Percentiles rank a stretch among this genome's conserved stretches.
Evolutionary conservation across 192 early-diverging fungal species (phyloP).

Genomic region (Coemansia biformis): DNA sequence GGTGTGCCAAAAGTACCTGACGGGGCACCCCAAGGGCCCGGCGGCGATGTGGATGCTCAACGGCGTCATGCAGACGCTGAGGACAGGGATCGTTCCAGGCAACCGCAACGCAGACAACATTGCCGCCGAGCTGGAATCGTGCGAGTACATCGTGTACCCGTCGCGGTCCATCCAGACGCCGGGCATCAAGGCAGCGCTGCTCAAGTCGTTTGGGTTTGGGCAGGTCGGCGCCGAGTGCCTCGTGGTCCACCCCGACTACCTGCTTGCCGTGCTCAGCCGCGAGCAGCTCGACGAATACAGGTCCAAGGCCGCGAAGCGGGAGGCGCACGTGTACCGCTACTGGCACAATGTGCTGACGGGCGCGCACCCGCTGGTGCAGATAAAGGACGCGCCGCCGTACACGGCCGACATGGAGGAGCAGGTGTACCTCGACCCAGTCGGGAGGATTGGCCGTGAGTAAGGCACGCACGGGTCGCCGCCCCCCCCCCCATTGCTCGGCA

Average conservation of each 20-base stretch:
- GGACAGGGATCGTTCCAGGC: slow-evolving; percentile 82
- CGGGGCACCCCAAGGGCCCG: slow-evolving; percentile 90
- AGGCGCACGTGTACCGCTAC: slow-evolving; percentile 77
- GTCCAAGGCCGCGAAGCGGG: slow-evolving; percentile 56
- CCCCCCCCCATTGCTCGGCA: too few species aligned
- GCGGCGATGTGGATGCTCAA: slow-evolving; percentile 96
- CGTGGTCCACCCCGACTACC: slow-evolving; percentile 81
- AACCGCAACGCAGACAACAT: slow-evolving; percentile 69
- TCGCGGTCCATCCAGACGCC: slow-evolving; percentile 82
- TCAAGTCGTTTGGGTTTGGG: slow-evolving; percentile 94
- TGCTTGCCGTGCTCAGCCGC: slow-evolving; percentile 67
- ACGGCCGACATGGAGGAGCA: slow-evolving; percentile 64
- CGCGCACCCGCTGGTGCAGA: slow-evolving; percentile 73
- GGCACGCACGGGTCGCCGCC: too few species aligned
- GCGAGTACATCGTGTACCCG: slow-evolving; percentile 79
- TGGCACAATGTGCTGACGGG: slow-evolving; percentile 84
- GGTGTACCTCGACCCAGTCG: slow-evolving; percentile 80
- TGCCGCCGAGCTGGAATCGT: slow-evolving; percentile 61
- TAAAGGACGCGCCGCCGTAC: slow-evolving; percentile 86
- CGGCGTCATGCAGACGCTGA: slow-evolving; percentile 76
- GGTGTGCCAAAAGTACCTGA: slow-evolving; percentile 89
- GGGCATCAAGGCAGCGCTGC: slow-evolving; percentile 82
- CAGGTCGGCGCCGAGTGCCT: slow-evolving; percentile 90
- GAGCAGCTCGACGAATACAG: slow-evolving; percentile 67
- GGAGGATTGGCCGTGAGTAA: not conserved